Percentiles rank a stretch among this genome's conserved stretches.
These are phyloP conservation scores for Abelmoschus esculentus DNA, from an alignment of 345 rosid genomes.

Conservation along the genomic window DNA sequence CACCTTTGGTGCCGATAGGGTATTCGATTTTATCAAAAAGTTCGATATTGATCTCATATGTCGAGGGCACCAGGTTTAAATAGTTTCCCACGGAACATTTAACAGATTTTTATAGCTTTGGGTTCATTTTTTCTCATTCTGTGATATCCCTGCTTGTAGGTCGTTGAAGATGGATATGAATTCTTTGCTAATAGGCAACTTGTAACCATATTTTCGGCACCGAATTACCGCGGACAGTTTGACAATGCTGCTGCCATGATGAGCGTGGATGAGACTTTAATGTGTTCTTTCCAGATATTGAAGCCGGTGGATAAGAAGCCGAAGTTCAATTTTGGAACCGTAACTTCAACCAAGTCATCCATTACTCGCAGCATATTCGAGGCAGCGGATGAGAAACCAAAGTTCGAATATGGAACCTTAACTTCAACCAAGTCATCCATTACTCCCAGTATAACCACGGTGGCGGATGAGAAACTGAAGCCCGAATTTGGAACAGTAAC, in stretches of 20 bases:
- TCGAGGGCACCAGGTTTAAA: slow-evolving; percentile 74
- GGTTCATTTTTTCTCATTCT: slow-evolving; percentile 5
- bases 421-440: too few relatives aligned
- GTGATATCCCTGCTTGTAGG: slow-evolving; percentile 27
- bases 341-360: too few relatives aligned
- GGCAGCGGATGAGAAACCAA: too few relatives aligned
- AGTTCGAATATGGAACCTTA: too few relatives aligned
- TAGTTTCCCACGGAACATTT: neutral
- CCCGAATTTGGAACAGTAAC: too few relatives aligned
- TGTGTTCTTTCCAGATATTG: slow-evolving; percentile 72
- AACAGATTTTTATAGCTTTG: neutral
- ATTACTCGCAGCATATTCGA: too few relatives aligned
- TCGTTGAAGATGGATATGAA: slow-evolving; percentile 85
- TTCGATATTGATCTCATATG: slow-evolving; percentile 70
- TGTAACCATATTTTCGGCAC: slow-evolving; percentile 79
- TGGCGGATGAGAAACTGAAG: too few relatives aligned
- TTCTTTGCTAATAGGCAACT: slow-evolving; percentile 66
- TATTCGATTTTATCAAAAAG: slow-evolving; percentile 48
- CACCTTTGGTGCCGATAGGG: slow-evolving; percentile 60
- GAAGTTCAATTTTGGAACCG: too few relatives aligned
- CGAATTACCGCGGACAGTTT: slow-evolving; percentile 78
- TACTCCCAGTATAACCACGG: too few relatives aligned
- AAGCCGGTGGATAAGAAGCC: slow-evolving; percentile 53
- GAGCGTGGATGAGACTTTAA: slow-evolving; percentile 57
- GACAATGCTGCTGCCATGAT: slow-evolving; percentile 92